phyloP scores from a whole-genome alignment of 2,329 filamentous ascomycete species.

The Fusarium avenaceum region DNA sequence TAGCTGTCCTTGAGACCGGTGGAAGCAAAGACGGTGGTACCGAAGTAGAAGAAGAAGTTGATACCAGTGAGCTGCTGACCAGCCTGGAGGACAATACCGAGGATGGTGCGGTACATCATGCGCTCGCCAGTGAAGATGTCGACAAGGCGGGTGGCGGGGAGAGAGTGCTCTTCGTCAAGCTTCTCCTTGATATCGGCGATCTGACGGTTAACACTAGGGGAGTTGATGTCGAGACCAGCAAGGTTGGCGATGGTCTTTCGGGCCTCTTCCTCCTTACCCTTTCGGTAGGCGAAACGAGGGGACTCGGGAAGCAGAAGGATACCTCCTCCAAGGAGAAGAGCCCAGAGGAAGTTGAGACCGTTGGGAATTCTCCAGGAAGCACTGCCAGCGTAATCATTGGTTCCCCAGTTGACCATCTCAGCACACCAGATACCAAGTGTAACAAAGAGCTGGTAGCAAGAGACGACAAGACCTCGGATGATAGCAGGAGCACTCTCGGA shows the following conservation, averaged over 20 bases:
- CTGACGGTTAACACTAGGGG: constrained; percentile 60
- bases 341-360: constrained; percentile 68
- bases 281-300: constrained; percentile 65
- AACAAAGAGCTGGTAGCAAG: constrained; percentile 77
- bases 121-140: constrained; percentile 77
- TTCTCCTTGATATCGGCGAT: constrained; percentile 67
- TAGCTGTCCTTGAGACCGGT: constrained; percentile 76
- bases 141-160: constrained; percentile 62
- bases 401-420: constrained; percentile 73
- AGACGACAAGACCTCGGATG: constrained; percentile 73
- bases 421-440: constrained; percentile 75
- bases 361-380: constrained; percentile 74
- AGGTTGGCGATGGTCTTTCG: constrained; percentile 63
- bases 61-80: constrained; percentile 76
- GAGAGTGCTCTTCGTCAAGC: constrained; percentile 60
- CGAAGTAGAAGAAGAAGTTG: constrained; percentile 75
- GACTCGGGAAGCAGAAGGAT: constrained; percentile 69
- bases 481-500: constrained; percentile 74
- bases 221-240: constrained; percentile 57
- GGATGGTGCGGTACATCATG: constrained; percentile 73
- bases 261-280: constrained; percentile 63
- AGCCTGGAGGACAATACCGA: constrained; percentile 73
- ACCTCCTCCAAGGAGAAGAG: constrained; percentile 63
- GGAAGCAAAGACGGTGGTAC: constrained; percentile 74
- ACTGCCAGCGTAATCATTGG: constrained; percentile 60